Percentiles rank a stretch among this genome's conserved stretches.
phyloP scores from a whole-genome alignment of 768 basidiomycete genomes.

The Podaxis sp. region DNA sequence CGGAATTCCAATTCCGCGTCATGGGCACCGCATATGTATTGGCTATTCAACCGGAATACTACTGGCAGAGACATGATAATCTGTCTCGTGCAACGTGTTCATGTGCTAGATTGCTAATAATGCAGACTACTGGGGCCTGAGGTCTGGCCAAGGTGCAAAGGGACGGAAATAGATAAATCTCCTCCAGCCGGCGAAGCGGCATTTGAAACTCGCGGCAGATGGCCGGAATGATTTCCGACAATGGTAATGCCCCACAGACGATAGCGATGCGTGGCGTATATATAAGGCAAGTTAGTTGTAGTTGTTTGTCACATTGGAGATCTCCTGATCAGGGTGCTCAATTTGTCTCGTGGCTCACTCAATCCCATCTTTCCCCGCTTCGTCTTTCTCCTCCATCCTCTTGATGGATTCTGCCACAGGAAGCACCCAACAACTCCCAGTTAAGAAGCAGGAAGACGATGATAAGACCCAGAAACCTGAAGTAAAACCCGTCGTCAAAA shows the following conservation, averaged over 20 bases:
- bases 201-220: neutral
- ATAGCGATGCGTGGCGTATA: conserved; percentile 1
- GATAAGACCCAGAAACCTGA: conserved; percentile 60
- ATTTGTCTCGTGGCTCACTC: conserved; percentile 20
- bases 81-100: neutral
- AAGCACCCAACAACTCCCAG: conserved; percentile 29
- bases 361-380: conserved; percentile 12
- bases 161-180: conserved; percentile 9
- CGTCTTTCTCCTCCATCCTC: conserved; percentile 19
- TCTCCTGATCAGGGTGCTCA: conserved; percentile 15
- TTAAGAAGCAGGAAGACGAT: conserved; percentile 67
- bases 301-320: conserved; percentile 20
- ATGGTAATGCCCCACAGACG: conserved; percentile 11
- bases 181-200: neutral
- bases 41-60: neutral
- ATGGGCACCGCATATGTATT: neutral
- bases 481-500: conserved; percentile 70
- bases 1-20: neutral
- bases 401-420: conserved; percentile 31
- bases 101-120: neutral
- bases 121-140: too few relatives aligned
- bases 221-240: neutral
- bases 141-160: neutral
- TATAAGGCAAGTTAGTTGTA: conserved; percentile 6
- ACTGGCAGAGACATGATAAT: neutral